Conservation (phyloP, 176 grass and related monocot genomes). For the Hordeum vulgare region DNA sequence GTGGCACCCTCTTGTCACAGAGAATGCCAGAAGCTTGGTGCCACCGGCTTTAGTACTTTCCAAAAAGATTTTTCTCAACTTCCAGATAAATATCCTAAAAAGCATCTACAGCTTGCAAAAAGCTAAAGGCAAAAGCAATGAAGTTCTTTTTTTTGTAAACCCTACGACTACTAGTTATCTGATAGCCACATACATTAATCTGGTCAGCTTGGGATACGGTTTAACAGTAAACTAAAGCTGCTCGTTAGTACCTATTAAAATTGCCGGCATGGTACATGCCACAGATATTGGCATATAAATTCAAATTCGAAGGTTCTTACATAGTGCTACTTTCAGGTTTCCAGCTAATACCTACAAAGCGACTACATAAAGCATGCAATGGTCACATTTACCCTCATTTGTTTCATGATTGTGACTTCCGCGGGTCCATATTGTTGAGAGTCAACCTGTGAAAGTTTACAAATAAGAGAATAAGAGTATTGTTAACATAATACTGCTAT, state of each 20-base stretch:
- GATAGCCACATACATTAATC: not conserved
- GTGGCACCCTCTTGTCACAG: no score
- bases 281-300: not conserved
- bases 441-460: conserved; percentile 43
- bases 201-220: not conserved
- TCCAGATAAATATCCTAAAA: not conserved
- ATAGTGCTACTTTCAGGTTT: not conserved
- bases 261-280: not conserved
- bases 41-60: no score
- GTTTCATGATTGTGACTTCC: conserved; percentile 78
- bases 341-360: not conserved
- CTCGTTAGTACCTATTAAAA: not conserved
- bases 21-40: no score
- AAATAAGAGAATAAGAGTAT: conserved; percentile 1
- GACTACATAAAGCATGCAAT: not conserved
- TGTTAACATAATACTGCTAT: not conserved
- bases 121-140: not conserved
- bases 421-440: conserved; percentile 54
- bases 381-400: conserved; percentile 66
- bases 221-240: not conserved
- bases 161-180: not conserved
- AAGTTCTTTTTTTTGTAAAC: not conserved
- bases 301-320: not conserved
- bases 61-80: not conserved
- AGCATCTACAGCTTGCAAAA: not conserved